Base-by-base conservation (phyloP, 1,139 yeast species). In the Yarrowia galli region DNA sequence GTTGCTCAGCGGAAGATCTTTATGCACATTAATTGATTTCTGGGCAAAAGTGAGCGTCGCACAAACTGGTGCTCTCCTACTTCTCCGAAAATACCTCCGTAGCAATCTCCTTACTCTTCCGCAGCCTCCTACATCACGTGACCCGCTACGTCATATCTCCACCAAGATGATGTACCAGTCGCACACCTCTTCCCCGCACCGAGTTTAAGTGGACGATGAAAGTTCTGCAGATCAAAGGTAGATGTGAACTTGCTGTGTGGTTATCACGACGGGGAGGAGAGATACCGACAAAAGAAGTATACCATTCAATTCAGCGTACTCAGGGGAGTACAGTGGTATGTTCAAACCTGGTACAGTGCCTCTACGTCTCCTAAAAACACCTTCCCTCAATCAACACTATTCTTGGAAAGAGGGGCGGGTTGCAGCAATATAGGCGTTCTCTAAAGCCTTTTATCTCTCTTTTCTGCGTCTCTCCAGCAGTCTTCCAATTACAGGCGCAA, bases 141-240 rank as follows among this genome's bases (percentile, higher is more conserved):
- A 49, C 53, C 36, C 8, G 4, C 51, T 18, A 51, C 58, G 42
- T 51, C 43, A 35, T 32, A 9, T 49, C 54, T 28, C 54, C 38
- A n/a, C 54, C 54, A n/a, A n/a, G n/a, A 10, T 48, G 40, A 22
- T 25, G 53, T 28, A 28, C 20, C 18, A 42, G 15, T 8, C 46
- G 46, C 46, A n/a, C 53, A 35, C 42, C 20, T 53, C 60, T 53
- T 53, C 60, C 60, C 60, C 60, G 60, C 60, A 53, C 60, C 60
- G 60, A 53, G 60, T 36, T 23, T 22, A 53, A 53, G 32, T 22
- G 60, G 60, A 22, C 32, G 60, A 49, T 49, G 58, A 51, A 22
- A 51, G 58, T 51, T 51, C 12, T 51, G 60, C 60, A 36, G 60
- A 53, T 53, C 60, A 53, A 36, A 51, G 42, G 42, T 35, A 35